phyloP scores from a whole-genome alignment of 139 green algal genomes.

The Chlamydomonas incerta region DNA sequence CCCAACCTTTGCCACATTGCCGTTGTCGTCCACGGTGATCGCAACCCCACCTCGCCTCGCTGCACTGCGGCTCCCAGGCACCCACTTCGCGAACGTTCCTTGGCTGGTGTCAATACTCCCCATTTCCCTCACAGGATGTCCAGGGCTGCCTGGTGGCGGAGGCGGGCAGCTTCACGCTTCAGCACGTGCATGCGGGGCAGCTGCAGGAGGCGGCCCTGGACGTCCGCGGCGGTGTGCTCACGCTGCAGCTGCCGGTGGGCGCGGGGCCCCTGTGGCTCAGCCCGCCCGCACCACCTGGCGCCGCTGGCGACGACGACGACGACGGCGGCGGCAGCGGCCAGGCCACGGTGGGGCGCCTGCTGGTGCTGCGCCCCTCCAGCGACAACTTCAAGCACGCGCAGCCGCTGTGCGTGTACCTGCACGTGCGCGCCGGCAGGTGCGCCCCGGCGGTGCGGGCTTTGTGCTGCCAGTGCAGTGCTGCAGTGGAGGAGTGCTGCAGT shows the following conservation, averaged over 20 bases:
- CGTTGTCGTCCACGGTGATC: too few species aligned
- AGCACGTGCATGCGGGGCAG: background rate
- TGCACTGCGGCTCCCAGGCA: too few species aligned
- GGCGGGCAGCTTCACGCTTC: conserved; percentile 6
- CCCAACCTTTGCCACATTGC: too few species aligned
- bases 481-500: too few species aligned
- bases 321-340: too few species aligned
- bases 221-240: background rate
- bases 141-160: background rate
- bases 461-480: too few species aligned
- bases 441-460: too few species aligned
- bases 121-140: background rate
- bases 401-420: conserved; percentile 6
- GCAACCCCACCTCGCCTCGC: too few species aligned
- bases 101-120: too few species aligned
- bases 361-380: background rate
- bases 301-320: too few species aligned
- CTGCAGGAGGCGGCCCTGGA: background rate
- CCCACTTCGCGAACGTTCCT: too few species aligned
- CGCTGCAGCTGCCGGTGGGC: background rate
- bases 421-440: background rate
- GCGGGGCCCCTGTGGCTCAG: background rate
- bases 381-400: background rate
- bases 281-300: too few species aligned
- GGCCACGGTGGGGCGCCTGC: background rate